Conservation (phyloP, 2,329 filamentous ascomycete genomes). For the Talaromyces piceae region DNA sequence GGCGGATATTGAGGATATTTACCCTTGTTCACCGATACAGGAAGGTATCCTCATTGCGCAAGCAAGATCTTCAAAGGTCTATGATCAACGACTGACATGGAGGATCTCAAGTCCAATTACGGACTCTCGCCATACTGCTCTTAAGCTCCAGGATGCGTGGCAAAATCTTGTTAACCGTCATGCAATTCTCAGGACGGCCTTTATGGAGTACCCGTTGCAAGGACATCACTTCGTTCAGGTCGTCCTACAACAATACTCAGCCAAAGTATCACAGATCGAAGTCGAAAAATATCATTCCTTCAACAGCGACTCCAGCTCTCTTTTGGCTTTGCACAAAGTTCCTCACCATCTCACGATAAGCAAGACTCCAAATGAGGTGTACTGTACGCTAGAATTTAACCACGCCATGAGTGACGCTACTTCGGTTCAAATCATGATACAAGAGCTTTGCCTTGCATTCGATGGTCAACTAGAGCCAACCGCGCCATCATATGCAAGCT, state of each 20-base stretch:
- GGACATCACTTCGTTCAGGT: not conserved
- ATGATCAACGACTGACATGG: not conserved
- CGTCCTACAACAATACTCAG: not conserved
- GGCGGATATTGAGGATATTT: conserved; percentile 1
- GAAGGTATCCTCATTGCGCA: conserved; percentile 3
- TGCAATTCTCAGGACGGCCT: conserved; percentile 1
- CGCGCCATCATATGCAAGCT: not conserved
- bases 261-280: not conserved
- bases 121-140: not conserved
- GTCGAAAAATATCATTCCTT: not conserved
- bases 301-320: not conserved
- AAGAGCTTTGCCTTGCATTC: not conserved
- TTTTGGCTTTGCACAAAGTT: not conserved
- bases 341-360: not conserved
- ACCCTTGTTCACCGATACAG: conserved; percentile 2
- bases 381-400: not conserved
- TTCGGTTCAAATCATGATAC: not conserved
- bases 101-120: not conserved
- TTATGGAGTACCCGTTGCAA: not conserved
- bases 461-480: not conserved
- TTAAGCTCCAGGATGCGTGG: not conserved
- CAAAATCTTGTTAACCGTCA: not conserved
- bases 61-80: not conserved
- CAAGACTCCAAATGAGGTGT: not conserved
- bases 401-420: not conserved